These are phyloP conservation scores for Deuterostichococcus epilithicus DNA, from an alignment of 139 green algal species.

Conservation along the genomic window DNA sequence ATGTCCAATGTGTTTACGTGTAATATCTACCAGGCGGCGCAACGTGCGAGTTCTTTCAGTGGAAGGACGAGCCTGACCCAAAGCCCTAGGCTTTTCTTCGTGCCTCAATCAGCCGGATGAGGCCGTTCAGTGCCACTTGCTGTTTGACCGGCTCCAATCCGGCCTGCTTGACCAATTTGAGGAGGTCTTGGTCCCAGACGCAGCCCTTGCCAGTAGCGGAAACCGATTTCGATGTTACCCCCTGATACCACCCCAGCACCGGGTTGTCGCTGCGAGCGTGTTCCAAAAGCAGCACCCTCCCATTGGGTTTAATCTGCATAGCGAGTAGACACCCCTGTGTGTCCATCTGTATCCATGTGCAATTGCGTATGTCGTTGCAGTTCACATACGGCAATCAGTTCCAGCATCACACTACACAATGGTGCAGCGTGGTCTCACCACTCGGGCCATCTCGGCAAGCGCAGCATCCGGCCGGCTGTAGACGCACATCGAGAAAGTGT, in stretches of 20 bases:
- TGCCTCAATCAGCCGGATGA: neutral
- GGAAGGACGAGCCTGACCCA: neutral
- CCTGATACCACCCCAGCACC: slow-evolving; percentile 58
- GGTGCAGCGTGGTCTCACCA: slow-evolving; percentile 36
- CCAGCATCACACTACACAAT: neutral
- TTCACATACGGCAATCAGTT: too few relatives aligned
- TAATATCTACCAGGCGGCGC: neutral
- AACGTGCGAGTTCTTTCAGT: neutral
- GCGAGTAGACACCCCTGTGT: too few relatives aligned
- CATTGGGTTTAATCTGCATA: slow-evolving; percentile 6
- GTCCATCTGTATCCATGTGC: too few relatives aligned
- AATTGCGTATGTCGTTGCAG: too few relatives aligned
- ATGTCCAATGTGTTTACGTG: too few relatives aligned
- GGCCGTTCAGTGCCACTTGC: neutral
- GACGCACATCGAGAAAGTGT: slow-evolving; percentile 75
- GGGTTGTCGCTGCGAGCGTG: slow-evolving; percentile 46
- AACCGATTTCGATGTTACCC: slow-evolving; percentile 38
- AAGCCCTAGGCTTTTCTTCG: neutral
- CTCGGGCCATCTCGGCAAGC: slow-evolving; percentile 49
- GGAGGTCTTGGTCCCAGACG: slow-evolving; percentile 29
- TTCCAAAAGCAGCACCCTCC: slow-evolving; percentile 62
- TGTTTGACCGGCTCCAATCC: neutral
- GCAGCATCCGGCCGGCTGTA: slow-evolving; percentile 44
- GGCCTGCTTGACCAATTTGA: neutral
- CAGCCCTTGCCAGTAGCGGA: slow-evolving; percentile 61